These are phyloP conservation scores for Pyronema domesticum DNA, from an alignment of 495 filamentous ascomycete genomes.

Conservation along the genomic window DNA sequence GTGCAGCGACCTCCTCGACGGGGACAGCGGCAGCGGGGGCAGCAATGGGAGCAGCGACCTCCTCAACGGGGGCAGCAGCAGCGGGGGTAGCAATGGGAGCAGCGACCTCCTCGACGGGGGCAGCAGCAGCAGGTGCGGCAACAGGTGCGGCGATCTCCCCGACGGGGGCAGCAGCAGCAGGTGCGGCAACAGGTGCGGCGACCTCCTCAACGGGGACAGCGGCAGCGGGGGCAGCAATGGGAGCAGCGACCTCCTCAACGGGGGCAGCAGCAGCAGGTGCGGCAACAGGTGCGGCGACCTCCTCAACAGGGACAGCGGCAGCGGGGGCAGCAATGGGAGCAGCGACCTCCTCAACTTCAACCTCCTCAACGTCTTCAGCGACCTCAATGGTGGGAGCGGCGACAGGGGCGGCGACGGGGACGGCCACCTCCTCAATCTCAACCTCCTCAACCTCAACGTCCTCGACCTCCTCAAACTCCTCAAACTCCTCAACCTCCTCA, in stretches of 20 bases:
- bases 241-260: neutral
- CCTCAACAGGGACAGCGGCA: neutral
- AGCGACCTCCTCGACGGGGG: neutral
- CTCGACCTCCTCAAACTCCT: constrained; percentile 11
- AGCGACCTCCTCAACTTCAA: neutral
- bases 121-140: neutral
- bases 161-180: neutral
- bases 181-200: neutral
- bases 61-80: neutral
- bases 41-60: neutral
- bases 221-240: neutral
- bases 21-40: neutral
- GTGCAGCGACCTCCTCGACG: neutral
- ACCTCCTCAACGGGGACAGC: neutral
- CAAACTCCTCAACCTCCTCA: constrained; percentile 5
- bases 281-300: neutral
- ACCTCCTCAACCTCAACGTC: constrained; percentile 8
- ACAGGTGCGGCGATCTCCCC: neutral
- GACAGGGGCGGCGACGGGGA: constrained; percentile 7
- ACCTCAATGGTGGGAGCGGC: constrained; percentile 4
- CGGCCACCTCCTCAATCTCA: constrained; percentile 8
- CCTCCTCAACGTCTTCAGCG: neutral
- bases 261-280: neutral
- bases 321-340: neutral
- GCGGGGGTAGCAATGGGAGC: neutral